A percentile compares a stretch with the other conserved stretches of the same genome.
phyloP scores from a whole-genome alignment of 1,284 basidiomycete species.

The Microbotryum intermedium region DNA sequence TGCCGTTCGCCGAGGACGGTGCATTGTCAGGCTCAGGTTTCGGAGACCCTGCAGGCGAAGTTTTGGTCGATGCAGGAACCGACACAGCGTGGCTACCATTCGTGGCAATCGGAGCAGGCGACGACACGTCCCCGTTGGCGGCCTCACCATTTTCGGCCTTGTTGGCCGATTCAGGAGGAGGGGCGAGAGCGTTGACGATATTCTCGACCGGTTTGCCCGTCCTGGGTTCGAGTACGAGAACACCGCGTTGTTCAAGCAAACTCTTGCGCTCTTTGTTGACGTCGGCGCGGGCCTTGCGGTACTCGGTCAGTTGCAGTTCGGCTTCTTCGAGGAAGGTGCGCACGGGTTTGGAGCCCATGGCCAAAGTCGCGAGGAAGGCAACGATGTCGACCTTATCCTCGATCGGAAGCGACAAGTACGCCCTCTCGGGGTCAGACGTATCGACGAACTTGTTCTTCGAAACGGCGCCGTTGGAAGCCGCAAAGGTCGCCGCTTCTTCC shows the following conservation, averaged over 20 bases:
- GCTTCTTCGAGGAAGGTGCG: constrained; percentile 83
- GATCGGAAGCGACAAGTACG: constrained; percentile 65
- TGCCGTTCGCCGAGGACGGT: too few relatives aligned
- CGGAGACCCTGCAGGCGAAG: too few relatives aligned
- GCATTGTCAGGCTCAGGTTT: too few relatives aligned
- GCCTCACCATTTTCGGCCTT: not conserved
- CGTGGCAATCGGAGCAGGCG: too few relatives aligned
- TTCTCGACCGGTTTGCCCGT: too few relatives aligned
- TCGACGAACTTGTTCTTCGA: constrained; percentile 23
- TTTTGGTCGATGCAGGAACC: too few relatives aligned
- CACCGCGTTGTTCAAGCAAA: constrained; percentile 20
- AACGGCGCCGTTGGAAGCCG: not conserved
- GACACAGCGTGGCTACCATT: too few relatives aligned
- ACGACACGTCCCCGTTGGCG: too few relatives aligned
- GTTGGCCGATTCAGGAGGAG: not conserved
- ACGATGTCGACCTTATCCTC: constrained; percentile 76
- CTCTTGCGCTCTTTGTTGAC: constrained; percentile 75
- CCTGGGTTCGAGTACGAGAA: constrained; percentile 38
- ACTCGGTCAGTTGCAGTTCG: constrained; percentile 77
- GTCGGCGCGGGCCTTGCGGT: constrained; percentile 92
- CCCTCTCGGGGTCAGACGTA: constrained; percentile 50
- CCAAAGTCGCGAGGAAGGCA: constrained; percentile 78
- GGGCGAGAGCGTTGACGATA: too few relatives aligned
- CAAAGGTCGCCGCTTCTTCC: constrained; percentile 2
- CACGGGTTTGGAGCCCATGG: constrained; percentile 77